These are phyloP conservation scores for Endotrypanum monterogeii DNA, from an alignment of 208 protist species.

Conservation along the genomic window DNA sequence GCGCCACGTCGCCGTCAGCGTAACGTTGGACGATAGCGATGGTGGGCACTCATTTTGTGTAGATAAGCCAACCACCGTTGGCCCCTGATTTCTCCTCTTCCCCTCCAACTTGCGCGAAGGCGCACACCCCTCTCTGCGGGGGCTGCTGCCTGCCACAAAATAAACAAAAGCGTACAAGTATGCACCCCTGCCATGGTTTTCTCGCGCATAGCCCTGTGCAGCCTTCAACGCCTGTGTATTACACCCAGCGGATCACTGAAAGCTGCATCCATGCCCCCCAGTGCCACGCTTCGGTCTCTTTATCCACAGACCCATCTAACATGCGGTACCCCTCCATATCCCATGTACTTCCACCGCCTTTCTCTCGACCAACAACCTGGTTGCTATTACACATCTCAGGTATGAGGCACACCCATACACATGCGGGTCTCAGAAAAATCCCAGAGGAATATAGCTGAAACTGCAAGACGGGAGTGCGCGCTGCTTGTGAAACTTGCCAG, in stretches of 20 bases:
- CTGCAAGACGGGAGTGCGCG: constrained; percentile 14
- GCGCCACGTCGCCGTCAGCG: not conserved
- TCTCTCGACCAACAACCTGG: not conserved
- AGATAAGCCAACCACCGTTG: not conserved
- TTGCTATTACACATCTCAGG: not conserved
- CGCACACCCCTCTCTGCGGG: not conserved
- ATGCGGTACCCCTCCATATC: not conserved
- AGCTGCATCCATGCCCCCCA: not conserved
- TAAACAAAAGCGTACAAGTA: not conserved
- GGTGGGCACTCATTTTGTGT: not conserved
- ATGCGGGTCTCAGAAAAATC: not conserved
- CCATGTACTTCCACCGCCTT: not conserved
- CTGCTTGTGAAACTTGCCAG: constrained; percentile 15
- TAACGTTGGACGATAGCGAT: not conserved
- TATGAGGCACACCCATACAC: not conserved
- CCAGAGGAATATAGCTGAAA: constrained; percentile 2
- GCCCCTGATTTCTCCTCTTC: not conserved
- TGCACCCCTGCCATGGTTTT: not conserved
- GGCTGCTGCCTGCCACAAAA: not conserved
- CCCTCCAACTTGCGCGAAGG: not conserved
- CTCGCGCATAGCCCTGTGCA: not conserved
- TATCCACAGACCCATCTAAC: not conserved
- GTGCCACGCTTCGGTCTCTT: not conserved
- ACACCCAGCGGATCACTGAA: not conserved
- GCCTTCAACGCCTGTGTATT: not conserved